phyloP scores from a whole-genome alignment of 805 yeast species.

The Saccharomycopsis malanga region DNA sequence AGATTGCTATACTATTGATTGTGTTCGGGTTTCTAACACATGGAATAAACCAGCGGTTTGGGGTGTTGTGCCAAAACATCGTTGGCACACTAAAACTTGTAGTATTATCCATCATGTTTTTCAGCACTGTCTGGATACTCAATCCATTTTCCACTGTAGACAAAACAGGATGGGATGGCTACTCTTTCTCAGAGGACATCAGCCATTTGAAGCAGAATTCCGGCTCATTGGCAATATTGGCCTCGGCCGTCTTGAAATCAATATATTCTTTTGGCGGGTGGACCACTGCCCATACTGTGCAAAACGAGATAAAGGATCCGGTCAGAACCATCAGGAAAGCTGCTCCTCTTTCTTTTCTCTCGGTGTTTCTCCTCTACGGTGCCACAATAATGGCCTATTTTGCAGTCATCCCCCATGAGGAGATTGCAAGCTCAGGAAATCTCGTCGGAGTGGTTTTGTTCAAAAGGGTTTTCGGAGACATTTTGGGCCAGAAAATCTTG shows the following conservation, averaged over 20 bases:
- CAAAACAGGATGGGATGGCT: slow-evolving; percentile 23
- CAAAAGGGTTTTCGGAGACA: slow-evolving; percentile 45
- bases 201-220: slow-evolving; percentile 26
- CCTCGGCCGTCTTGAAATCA: slow-evolving; percentile 50
- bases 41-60: slow-evolving; percentile 50
- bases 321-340: slow-evolving; percentile 48
- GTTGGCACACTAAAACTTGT: slow-evolving; percentile 55
- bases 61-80: slow-evolving; percentile 52
- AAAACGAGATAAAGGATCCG: slow-evolving; percentile 56
- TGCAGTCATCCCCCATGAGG: slow-evolving; percentile 46
- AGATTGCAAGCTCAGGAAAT: slow-evolving; percentile 47
- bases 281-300: slow-evolving; percentile 52
- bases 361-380: slow-evolving; percentile 42
- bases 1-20: slow-evolving; percentile 34
- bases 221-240: slow-evolving; percentile 36
- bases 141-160: slow-evolving; percentile 23
- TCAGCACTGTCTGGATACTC: slow-evolving; percentile 51
- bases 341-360: slow-evolving; percentile 45
- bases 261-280: slow-evolving; percentile 57
- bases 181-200: slow-evolving; percentile 25
- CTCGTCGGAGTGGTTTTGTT: slow-evolving; percentile 52
- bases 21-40: slow-evolving; percentile 37
- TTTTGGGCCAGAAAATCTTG: slow-evolving; percentile 44
- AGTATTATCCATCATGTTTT: slow-evolving; percentile 45
- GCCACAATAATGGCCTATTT: slow-evolving; percentile 50